Evolutionary conservation across 2,329 filamentous ascomycete species (phyloP), one percentile per base, ranked within the genome.

Genomic region (Aspergillus chevalieri): DNA sequence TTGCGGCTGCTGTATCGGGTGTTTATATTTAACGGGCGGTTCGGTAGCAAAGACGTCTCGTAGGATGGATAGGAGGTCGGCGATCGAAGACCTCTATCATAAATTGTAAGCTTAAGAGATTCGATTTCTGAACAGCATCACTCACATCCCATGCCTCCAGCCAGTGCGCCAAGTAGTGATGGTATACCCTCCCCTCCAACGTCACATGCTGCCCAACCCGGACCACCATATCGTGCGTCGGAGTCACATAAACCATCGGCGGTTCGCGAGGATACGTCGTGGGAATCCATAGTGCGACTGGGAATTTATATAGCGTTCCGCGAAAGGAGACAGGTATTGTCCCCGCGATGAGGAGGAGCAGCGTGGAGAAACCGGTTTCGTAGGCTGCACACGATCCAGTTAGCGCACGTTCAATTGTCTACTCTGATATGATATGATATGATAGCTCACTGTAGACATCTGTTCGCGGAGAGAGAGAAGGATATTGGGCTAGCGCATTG

Each of bases 131-230:
- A 39, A 22, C 36, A 26, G n/a, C 19, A 24, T 44, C 19, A 82
- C 87, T 74, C 69, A 94, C 89, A 81, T 95, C 89, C 87, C 88
- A 93, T 60, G 87, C 92, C 57, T 89, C 84, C 28, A 79, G 75
- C 93, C 93, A 98, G 54, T 89, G 85, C 28, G 89, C 88, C 43
- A 98, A 75, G 67, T 97, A 98, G 34, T 93, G 93, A 67, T 98
- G 93, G 67, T 97, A 98, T 55, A 97, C 82, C 66, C 88, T 85
- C 22, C 93, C 93, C 63, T 97, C 92, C 4, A 88, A 84, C 63
- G 93, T 90, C 52, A 98, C 90, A 74, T 98, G 90, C 65, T 98
- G 93, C 0, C 93, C 93, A 1, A 91, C 89, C 17, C 92, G 81
- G 39, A 98, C 85, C 57, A 87, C 73, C 89, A 98, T 97, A 55